Evolutionary conservation across 768 basidiomycete species (phyloP).

Genomic region (Mycena leptocephala): DNA sequence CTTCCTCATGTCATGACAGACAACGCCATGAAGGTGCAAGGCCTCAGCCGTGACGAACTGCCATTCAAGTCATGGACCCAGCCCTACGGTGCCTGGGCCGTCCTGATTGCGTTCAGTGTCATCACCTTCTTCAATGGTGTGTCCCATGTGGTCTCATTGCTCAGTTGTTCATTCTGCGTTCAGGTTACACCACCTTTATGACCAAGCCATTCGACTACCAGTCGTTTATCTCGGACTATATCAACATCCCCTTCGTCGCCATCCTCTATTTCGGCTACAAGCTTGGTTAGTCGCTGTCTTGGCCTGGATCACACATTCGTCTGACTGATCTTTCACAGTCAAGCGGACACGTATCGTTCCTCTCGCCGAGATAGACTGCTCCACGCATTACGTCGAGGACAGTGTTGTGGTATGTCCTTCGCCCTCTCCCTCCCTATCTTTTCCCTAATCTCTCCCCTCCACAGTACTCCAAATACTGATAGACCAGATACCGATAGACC

Average conservation of each 20-base stretch:
- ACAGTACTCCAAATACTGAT: constrained; percentile 33
- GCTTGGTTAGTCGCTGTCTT: background rate
- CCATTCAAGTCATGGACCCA: constrained; percentile 36
- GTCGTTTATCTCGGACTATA: constrained; percentile 36
- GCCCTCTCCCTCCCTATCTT: background rate
- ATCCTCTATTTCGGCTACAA: constrained; percentile 42
- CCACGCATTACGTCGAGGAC: constrained; percentile 37
- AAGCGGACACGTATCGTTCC: constrained; percentile 34
- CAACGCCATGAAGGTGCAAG: constrained; percentile 55
- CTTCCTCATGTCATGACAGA: constrained; percentile 16
- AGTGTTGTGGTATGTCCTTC: constrained; percentile 28
- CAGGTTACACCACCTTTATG: constrained; percentile 30
- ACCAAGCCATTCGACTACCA: constrained; percentile 20
- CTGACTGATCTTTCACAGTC: background rate
- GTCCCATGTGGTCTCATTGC: background rate
- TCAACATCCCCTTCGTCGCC: constrained; percentile 41
- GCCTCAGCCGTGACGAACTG: constrained; percentile 34
- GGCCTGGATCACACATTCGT: background rate
- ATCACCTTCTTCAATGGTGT: constrained; percentile 37
- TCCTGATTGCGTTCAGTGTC: constrained; percentile 27
- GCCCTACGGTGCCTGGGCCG: constrained; percentile 37
- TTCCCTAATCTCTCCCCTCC: background rate
- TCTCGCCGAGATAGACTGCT: constrained; percentile 34
- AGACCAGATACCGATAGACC: too few species aligned
- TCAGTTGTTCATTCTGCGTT: background rate